Evolutionary conservation across 495 filamentous ascomycete genomes (phyloP).

Genomic region (Rhizodiscina lignyota): DNA sequence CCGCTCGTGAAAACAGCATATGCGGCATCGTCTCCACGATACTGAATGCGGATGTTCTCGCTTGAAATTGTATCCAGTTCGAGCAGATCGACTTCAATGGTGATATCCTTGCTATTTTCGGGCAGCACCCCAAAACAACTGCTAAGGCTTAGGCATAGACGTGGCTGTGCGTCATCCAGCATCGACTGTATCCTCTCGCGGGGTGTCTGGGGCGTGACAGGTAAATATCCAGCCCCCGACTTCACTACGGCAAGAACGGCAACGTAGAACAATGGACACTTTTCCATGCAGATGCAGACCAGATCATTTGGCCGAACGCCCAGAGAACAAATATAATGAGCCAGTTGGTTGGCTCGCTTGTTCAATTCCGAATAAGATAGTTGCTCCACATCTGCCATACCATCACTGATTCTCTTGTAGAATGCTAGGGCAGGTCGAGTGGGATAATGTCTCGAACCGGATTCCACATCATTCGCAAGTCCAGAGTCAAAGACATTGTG

Average conservation of each 20-base stretch:
- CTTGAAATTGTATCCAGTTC: slow-evolving; percentile 7
- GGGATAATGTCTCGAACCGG: too few species aligned
- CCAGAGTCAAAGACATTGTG: slow-evolving; percentile 7
- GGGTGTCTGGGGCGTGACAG: slow-evolving; percentile 49
- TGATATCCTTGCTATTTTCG: too few species aligned
- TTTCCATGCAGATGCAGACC: slow-evolving; percentile 54
- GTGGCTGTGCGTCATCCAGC: slow-evolving; percentile 26
- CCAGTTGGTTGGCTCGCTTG: slow-evolving; percentile 43
- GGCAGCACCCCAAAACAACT: too few species aligned
- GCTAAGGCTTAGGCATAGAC: neutral
- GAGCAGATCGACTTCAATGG: slow-evolving; percentile 1
- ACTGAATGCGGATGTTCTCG: slow-evolving; percentile 2
- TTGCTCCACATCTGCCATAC: too few species aligned
- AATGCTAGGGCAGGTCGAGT: too few species aligned
- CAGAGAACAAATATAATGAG: slow-evolving; percentile 31
- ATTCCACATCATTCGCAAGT: slow-evolving; percentile 38
- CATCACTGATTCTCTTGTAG: too few species aligned
- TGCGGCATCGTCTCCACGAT: slow-evolving; percentile 13
- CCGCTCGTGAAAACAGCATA: slow-evolving; percentile 52
- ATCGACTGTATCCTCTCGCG: slow-evolving; percentile 34
- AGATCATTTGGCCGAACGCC: slow-evolving; percentile 33
- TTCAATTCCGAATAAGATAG: slow-evolving; percentile 51
- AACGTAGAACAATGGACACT: slow-evolving; percentile 48
- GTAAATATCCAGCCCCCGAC: slow-evolving; percentile 56
- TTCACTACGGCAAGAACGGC: slow-evolving; percentile 58